Evolutionary conservation across 768 basidiomycete genomes (phyloP).

Genomic region (Mycena maculata): DNA sequence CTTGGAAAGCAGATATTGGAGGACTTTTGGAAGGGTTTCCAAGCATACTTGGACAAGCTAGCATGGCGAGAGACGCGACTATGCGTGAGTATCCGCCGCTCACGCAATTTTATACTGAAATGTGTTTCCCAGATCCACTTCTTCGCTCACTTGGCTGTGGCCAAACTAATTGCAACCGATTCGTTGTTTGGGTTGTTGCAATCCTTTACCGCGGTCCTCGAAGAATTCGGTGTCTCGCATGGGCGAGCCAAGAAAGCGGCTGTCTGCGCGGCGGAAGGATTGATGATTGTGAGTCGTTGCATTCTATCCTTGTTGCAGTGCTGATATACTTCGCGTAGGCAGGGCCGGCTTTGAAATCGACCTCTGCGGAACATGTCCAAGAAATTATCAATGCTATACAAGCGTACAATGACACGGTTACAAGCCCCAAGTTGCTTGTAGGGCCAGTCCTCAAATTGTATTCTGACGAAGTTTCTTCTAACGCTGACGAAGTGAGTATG

Average conservation of each 20-base stretch:
- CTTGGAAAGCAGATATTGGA: slow-evolving; percentile 81
- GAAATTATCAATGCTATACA: slow-evolving; percentile 82
- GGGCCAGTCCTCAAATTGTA: slow-evolving; percentile 69
- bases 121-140: slow-evolving; percentile 79
- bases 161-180: slow-evolving; percentile 76
- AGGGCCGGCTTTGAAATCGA: slow-evolving; percentile 72
- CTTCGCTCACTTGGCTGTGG: slow-evolving; percentile 88
- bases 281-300: slow-evolving; percentile 68
- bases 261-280: slow-evolving; percentile 82
- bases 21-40: slow-evolving; percentile 93
- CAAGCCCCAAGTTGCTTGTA: slow-evolving; percentile 71
- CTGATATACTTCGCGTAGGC: slow-evolving; percentile 56
- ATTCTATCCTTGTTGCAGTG: background rate
- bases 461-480: slow-evolving; percentile 56
- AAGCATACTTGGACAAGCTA: slow-evolving; percentile 86
- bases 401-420: slow-evolving; percentile 71
- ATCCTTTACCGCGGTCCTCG: slow-evolving; percentile 87
- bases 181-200: slow-evolving; percentile 86
- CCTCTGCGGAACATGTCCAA: slow-evolving; percentile 66
- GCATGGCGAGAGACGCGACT: slow-evolving; percentile 92
- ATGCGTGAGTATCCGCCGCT: slow-evolving; percentile 67
- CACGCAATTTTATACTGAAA: slow-evolving; percentile 17
- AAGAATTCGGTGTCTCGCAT: slow-evolving; percentile 90
- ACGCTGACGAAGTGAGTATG: slow-evolving; percentile 69
- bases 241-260: slow-evolving; percentile 87